Evolutionary conservation across 495 filamentous ascomycete species (phyloP).

Genomic region (Penicillium macrosclerotiorum): DNA sequence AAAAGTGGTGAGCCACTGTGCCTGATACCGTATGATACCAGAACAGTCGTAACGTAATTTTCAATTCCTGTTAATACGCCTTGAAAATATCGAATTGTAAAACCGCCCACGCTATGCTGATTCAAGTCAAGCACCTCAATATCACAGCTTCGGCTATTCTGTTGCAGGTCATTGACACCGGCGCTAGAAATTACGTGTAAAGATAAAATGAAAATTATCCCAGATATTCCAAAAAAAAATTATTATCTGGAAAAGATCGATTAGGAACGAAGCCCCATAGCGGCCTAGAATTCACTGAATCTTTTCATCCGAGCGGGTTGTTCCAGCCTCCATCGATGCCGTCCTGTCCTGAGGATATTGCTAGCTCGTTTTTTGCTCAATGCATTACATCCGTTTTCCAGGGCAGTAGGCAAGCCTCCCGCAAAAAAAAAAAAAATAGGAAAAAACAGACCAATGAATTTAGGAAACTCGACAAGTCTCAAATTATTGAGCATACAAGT

Average conservation of each 20-base stretch:
- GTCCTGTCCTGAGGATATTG: constrained; percentile 1
- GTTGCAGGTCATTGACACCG: not conserved
- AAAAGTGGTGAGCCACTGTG: not conserved
- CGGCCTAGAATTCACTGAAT: constrained; percentile 8
- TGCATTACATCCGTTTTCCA: constrained; percentile 2
- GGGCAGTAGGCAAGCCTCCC: not conserved
- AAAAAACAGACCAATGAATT: not conserved
- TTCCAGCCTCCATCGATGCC: constrained; percentile 6
- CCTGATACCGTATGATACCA: not conserved
- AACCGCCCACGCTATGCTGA: not conserved
- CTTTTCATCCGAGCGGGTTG: constrained; percentile 7
- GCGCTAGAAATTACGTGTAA: constrained; percentile 4
- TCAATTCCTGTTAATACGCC: not conserved
- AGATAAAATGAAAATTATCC: not conserved
- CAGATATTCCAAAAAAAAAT: not conserved
- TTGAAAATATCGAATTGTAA: not conserved
- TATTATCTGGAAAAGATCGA: not conserved
- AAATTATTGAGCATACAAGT: too few relatives aligned
- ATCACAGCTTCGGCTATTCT: not conserved
- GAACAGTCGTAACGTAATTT: constrained; percentile 3
- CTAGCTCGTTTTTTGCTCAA: constrained; percentile 5
- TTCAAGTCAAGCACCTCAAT: not conserved
- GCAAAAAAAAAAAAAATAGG: too few relatives aligned
- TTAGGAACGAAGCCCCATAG: not conserved
- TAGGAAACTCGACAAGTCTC: not conserved